Conservation (phyloP, 768 basidiomycete species). For the Cyclocybe aegerita region DNA sequence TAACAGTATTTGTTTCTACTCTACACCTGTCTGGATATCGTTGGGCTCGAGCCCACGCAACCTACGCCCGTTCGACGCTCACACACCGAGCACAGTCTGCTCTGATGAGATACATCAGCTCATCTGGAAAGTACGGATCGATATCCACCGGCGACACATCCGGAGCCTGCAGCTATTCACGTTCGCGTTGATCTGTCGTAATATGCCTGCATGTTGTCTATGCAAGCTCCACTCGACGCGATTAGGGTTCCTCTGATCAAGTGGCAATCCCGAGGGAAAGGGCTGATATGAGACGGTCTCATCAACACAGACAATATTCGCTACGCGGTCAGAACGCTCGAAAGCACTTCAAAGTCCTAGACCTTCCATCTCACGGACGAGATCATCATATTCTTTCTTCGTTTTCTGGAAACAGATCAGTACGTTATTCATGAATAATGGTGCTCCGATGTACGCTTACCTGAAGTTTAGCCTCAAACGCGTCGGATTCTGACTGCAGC, state of each 20-base stretch:
- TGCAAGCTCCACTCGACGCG: no score
- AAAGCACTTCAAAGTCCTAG: constrained; percentile 16
- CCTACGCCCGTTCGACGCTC: neutral
- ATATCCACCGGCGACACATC: neutral
- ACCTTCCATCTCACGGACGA: constrained; percentile 24
- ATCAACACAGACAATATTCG: neutral
- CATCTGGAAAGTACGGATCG: neutral
- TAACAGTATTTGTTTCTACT: no score
- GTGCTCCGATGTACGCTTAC: constrained; percentile 4
- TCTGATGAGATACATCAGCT: neutral
- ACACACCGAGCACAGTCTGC: neutral
- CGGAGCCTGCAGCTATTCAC: no score
- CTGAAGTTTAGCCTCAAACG: constrained; percentile 19
- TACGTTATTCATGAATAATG: neutral
- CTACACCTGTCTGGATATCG: no score
- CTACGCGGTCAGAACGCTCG: neutral
- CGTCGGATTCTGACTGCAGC: constrained; percentile 15
- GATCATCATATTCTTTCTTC: constrained; percentile 20
- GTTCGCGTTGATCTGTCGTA: no score
- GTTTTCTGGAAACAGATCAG: constrained; percentile 16
- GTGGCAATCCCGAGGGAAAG: no score
- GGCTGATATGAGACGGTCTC: no score
- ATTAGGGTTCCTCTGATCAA: no score
- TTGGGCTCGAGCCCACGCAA: no score
- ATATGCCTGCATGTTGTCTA: no score